Evolutionary conservation across 2,329 filamentous ascomycete species (phyloP).

Genomic region (Apiospora arundinis): DNA sequence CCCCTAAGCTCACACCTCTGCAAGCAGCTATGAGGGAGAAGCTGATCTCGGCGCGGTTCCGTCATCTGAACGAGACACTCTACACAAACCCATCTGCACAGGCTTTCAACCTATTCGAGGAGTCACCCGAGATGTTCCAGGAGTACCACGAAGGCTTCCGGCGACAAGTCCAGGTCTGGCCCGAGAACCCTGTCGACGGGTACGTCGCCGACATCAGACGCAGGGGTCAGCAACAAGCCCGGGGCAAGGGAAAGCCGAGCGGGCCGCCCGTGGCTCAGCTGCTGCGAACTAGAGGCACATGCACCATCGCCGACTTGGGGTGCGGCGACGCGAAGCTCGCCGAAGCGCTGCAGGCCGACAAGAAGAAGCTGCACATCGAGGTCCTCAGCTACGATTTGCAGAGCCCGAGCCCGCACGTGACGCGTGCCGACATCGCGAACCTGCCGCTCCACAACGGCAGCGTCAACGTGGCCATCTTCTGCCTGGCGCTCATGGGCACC

Average conservation of each 20-base stretch:
- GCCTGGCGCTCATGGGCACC: constrained; percentile 96
- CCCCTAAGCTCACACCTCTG: constrained; percentile 79
- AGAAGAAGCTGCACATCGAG: constrained; percentile 72
- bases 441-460: constrained; percentile 77
- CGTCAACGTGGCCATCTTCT: constrained; percentile 91
- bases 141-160: constrained; percentile 98
- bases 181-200: constrained; percentile 90
- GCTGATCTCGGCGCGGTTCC: constrained; percentile 92
- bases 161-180: constrained; percentile 94
- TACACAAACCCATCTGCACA: constrained; percentile 90
- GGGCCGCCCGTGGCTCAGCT: constrained; percentile 56
- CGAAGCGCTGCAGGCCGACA: constrained; percentile 66
- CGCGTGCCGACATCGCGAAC: constrained; percentile 85
- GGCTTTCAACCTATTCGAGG: constrained; percentile 81
- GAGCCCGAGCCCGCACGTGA: constrained; percentile 77
- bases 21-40: constrained; percentile 96
- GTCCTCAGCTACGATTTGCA: constrained; percentile 89
- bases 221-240: constrained; percentile 62
- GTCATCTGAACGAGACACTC: constrained; percentile 94
- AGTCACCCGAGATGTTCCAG: constrained; percentile 89
- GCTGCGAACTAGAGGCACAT: constrained; percentile 73
- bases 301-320: constrained; percentile 87
- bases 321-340: constrained; percentile 91
- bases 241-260: constrained; percentile 23
- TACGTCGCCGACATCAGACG: constrained; percentile 76